Conservation (phyloP, 257 asterid species). For the Linderniella brevidens region DNA sequence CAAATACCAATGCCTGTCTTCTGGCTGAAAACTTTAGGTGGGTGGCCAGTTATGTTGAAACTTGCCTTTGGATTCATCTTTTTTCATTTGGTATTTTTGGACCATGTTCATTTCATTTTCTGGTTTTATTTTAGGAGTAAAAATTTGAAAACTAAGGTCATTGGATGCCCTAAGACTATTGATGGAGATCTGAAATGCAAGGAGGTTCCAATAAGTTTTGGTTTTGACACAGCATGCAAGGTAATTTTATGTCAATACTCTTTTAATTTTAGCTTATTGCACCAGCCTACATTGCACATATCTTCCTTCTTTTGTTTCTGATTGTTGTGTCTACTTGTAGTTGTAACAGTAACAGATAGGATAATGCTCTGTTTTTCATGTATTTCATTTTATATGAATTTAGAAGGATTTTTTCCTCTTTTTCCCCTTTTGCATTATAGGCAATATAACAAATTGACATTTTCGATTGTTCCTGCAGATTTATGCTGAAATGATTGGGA, state of each 20-base stretch:
- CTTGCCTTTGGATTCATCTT: background rate
- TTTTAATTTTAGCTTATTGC: no score
- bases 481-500: slow-evolving; percentile 86
- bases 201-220: slow-evolving; percentile 95
- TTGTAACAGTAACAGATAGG: no score
- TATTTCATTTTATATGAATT: no score
- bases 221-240: slow-evolving; percentile 99
- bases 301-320: no score
- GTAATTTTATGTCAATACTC: slow-evolving; percentile 14
- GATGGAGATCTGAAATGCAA: slow-evolving; percentile 93
- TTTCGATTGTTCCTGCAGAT: slow-evolving; percentile 60
- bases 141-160: slow-evolving; percentile 72
- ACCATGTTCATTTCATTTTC: slow-evolving; percentile 2
- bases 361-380: no score
- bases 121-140: slow-evolving; percentile 35
- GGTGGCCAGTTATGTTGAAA: background rate
- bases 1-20: slow-evolving; percentile 97
- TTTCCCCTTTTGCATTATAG: no score
- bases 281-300: background rate
- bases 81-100: slow-evolving; percentile 1
- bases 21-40: slow-evolving; percentile 64
- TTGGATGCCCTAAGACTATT: slow-evolving; percentile 98
- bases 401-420: no score
- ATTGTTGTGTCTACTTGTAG: no score
- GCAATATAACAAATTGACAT: no score